A percentile compares a stretch with the other conserved stretches of the same genome.
Conservation (phyloP, 2,329 filamentous ascomycete genomes). For the Ilyonectria sp. region DNA sequence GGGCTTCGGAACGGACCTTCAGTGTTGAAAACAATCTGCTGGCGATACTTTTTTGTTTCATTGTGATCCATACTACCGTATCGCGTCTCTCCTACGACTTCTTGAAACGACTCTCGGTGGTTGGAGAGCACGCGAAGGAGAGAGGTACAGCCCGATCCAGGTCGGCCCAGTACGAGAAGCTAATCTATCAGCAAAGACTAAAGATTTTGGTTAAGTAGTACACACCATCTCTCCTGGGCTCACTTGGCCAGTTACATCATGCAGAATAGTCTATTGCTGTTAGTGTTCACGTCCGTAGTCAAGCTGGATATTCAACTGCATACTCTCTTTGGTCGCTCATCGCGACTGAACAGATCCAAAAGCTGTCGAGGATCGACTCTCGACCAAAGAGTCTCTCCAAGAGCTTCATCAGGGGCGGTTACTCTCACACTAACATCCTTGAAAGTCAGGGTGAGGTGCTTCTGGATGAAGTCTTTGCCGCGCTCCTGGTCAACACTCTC, state of each 20-base stretch:
- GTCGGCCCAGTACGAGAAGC: constrained; percentile 52
- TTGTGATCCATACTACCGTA: constrained; percentile 48
- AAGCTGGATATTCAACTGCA: background rate
- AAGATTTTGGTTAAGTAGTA: background rate
- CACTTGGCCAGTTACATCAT: constrained; percentile 56
- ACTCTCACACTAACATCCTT: constrained; percentile 39
- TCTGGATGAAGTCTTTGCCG: constrained; percentile 40
- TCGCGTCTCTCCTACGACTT: constrained; percentile 45
- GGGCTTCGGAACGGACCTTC: constrained; percentile 39
- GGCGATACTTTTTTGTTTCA: constrained; percentile 44
- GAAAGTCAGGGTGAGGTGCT: constrained; percentile 42
- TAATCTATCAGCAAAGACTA: constrained; percentile 33
- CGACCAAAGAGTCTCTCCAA: constrained; percentile 45
- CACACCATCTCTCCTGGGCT: constrained; percentile 60
- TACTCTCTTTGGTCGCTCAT: constrained; percentile 23
- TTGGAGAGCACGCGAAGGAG: constrained; percentile 51
- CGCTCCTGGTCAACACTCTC: constrained; percentile 31
- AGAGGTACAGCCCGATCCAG: constrained; percentile 52
- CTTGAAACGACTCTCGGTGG: constrained; percentile 46
- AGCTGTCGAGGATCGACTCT: constrained; percentile 41
- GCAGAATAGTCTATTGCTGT: constrained; percentile 55
- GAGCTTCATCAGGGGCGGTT: constrained; percentile 36
- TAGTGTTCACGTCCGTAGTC: background rate
- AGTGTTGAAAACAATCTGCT: constrained; percentile 52
- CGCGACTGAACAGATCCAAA: constrained; percentile 18